Percentiles rank a stretch among this genome's conserved stretches.
These are phyloP conservation scores for Cyberlindnera meyerae DNA, from an alignment of 805 yeast genomes.

Conservation along the genomic window DNA sequence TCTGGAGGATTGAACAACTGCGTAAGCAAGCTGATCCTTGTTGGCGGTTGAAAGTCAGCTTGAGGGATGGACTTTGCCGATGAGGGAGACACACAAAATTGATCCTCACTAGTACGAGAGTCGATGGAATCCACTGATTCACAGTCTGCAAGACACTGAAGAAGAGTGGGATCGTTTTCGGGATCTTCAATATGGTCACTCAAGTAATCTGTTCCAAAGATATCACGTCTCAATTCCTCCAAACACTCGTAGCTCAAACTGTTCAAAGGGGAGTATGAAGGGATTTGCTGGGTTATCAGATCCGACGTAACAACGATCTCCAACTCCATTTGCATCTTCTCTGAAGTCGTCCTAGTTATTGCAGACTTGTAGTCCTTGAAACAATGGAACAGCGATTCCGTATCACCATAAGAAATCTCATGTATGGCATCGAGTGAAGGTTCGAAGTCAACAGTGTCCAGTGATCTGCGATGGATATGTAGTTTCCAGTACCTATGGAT, in stretches of 20 bases:
- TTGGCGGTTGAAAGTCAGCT: too few species aligned
- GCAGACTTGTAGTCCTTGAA: neutral
- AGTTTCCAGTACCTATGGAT: too few species aligned
- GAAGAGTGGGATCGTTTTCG: neutral
- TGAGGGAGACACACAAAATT: too few species aligned
- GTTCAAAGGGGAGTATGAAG: conserved; percentile 4
- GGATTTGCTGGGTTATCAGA: neutral
- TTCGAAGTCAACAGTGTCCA: too few species aligned
- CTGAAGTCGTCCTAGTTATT: too few species aligned
- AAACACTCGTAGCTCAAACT: conserved; percentile 4
- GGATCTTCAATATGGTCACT: neutral
- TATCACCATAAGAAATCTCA: neutral
- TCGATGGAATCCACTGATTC: neutral
- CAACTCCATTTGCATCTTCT: neutral
- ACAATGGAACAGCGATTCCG: neutral
- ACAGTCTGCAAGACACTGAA: neutral
- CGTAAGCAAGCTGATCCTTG: too few species aligned
- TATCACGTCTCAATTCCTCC: conserved; percentile 4
- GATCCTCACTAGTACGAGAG: neutral
- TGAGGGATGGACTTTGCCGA: too few species aligned
- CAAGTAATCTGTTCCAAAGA: conserved; percentile 1
- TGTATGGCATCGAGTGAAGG: too few species aligned
- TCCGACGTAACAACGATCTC: too few species aligned
- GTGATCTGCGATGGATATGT: too few species aligned
- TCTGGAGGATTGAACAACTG: too few species aligned